These are phyloP conservation scores for Didymella pomorum DNA, from an alignment of 2,329 filamentous ascomycete genomes.

Conservation along the genomic window DNA sequence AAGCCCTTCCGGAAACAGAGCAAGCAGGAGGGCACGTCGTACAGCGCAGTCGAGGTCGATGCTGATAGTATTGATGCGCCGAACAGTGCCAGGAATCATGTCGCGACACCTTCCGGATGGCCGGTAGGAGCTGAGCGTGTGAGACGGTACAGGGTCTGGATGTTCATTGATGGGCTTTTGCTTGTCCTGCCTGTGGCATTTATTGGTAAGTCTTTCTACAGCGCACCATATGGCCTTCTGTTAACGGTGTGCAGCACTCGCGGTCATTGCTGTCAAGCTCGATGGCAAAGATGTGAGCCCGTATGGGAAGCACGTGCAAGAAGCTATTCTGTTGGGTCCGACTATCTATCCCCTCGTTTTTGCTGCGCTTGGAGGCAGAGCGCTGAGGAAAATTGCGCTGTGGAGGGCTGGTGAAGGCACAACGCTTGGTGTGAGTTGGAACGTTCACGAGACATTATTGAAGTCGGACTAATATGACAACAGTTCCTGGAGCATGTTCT, in stretches of 20 bases:
- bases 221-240: too few species aligned
- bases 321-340: slow-evolving; percentile 1
- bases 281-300: not conserved
- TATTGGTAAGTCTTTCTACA: not conserved
- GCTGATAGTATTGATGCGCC: not conserved
- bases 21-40: not conserved
- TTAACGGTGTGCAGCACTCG: not conserved
- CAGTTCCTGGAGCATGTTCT: slow-evolving; percentile 3
- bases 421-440: not conserved
- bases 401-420: not conserved
- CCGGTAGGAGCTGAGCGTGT: not conserved
- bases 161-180: not conserved
- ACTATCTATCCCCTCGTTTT: slow-evolving; percentile 7
- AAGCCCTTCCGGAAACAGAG: not conserved
- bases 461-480: not conserved
- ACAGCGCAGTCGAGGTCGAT: not conserved
- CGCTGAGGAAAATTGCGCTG: slow-evolving; percentile 5
- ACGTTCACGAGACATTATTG: too few species aligned
- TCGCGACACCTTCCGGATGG: not conserved
- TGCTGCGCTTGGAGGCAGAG: slow-evolving; percentile 2
- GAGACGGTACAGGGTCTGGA: not conserved
- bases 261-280: not conserved
- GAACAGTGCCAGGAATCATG: not conserved
- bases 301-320: not conserved
- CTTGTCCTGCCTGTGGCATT: not conserved